Evolutionary conservation across 2,329 filamentous ascomycete genomes (phyloP).

Genomic region (Aspergillus chevalieri): DNA sequence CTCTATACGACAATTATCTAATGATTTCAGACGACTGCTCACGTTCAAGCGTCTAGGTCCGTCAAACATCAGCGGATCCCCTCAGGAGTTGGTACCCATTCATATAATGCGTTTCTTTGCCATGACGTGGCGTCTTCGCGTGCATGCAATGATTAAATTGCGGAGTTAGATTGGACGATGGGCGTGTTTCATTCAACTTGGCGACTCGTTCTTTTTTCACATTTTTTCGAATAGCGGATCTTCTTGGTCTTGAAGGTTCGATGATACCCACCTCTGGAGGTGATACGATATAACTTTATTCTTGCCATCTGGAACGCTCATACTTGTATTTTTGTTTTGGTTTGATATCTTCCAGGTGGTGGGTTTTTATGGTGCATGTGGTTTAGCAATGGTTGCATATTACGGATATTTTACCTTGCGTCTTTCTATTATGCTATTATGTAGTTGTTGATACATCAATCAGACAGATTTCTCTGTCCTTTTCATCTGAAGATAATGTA

Average conservation of each 20-base stretch:
- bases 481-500: too few relatives aligned
- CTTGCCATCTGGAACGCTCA: constrained; percentile 9
- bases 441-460: too few relatives aligned
- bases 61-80: constrained; percentile 13
- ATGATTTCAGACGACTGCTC: too few relatives aligned
- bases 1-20: background rate
- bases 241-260: constrained; percentile 3
- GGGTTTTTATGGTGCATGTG: too few relatives aligned
- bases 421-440: too few relatives aligned
- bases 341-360: too few relatives aligned
- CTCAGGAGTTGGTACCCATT: constrained; percentile 11
- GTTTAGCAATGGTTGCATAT: too few relatives aligned
- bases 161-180: constrained; percentile 13
- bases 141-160: background rate
- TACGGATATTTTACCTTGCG: too few relatives aligned
- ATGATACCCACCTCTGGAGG: constrained; percentile 15
- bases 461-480: too few relatives aligned
- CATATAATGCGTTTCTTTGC: constrained; percentile 4
- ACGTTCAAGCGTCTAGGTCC: background rate
- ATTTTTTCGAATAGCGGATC: constrained; percentile 1
- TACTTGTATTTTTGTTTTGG: background rate
- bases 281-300: constrained; percentile 4
- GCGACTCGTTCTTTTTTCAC: background rate
- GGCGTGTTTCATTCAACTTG: constrained; percentile 5
- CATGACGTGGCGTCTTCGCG: background rate